These are phyloP conservation scores for Alternaria brassicicola DNA, from an alignment of 2,329 filamentous ascomycete genomes.

Conservation along the genomic window DNA sequence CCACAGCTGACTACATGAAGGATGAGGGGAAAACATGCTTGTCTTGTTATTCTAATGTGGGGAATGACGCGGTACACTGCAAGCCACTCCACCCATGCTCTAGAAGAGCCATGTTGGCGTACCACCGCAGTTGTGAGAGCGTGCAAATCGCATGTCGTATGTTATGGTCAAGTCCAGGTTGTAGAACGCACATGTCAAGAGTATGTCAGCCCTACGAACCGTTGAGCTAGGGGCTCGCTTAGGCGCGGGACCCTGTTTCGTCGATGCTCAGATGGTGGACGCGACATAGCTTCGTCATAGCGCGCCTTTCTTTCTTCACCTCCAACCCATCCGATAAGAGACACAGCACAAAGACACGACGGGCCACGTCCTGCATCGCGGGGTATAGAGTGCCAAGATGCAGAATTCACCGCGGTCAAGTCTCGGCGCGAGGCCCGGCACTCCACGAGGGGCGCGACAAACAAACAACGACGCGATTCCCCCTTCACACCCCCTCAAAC, in stretches of 20 bases:
- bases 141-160: background rate
- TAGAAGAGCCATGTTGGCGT: rapidly evolving
- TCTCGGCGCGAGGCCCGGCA: slow-evolving; percentile 15
- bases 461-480: slow-evolving; percentile 46
- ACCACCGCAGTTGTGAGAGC: rapidly evolving
- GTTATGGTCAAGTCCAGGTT: background rate
- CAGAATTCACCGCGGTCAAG: slow-evolving; percentile 26
- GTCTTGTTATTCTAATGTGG: background rate
- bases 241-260: slow-evolving; percentile 16
- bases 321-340: slow-evolving; percentile 1
- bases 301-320: slow-evolving; percentile 20
- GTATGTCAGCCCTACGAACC: slow-evolving; percentile 15
- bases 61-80: background rate
- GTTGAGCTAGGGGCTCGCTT: slow-evolving; percentile 20
- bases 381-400: slow-evolving; percentile 35
- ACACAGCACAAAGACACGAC: slow-evolving; percentile 8
- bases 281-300: slow-evolving; percentile 21
- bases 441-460: slow-evolving; percentile 28
- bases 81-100: background rate
- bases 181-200: background rate
- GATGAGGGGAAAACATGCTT: background rate
- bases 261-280: slow-evolving; percentile 11
- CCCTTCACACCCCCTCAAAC: slow-evolving; percentile 43
- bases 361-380: slow-evolving; percentile 34
- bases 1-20: background rate